Base-by-base conservation (phyloP, 139 green algal genomes). In the Picocystis salinarum region DNA sequence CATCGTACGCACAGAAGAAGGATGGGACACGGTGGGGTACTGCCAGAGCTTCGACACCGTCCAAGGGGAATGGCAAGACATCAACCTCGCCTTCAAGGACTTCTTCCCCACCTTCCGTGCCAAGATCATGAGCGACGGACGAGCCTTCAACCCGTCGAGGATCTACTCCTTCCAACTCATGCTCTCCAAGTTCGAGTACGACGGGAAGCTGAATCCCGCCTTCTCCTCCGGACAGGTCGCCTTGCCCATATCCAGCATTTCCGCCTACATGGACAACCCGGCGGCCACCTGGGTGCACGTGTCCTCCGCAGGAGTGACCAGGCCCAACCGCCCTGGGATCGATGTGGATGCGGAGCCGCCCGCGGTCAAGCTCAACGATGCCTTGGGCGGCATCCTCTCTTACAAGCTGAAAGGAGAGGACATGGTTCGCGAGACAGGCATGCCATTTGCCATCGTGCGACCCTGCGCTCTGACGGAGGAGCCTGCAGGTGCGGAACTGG, bases 161-260 rank as follows among this genome's bases (percentile, higher is more conserved):
- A 62, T 91, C 24, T 52, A 39, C 37, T 66, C 51, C 27, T 37
- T 80, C 7, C 75, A 90, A 66, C 42, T 91, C 27, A 91, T 88
- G 77, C 69, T 88, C 20, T 84, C 66, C 52, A 96, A 96, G 61
- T 94, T 96, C 59, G 84, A 93, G 67, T 86, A 88, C 39, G 85
- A 95, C 24, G 64, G 68, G 7, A 53, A 55, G 4, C 69, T 95
- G 15, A 95, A 95, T 60, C 85, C 85, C 11, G 36, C 28, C 26
- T 91, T 93, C 66, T 55, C 22, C 7, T 36, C 63, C 1, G 84
- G 84, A 3, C 7, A 47, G 11, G 93, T 94, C 45, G 25, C 64
- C 33, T 64, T 95, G 44, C 78, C 80, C 11, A 48, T 92, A 24
- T 28, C 55, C 4, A 23, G 34, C 34, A 76, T 91, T 18, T 46